Conservation (phyloP, 179 eudicot species). For the Sideroxylon spinosum region DNA sequence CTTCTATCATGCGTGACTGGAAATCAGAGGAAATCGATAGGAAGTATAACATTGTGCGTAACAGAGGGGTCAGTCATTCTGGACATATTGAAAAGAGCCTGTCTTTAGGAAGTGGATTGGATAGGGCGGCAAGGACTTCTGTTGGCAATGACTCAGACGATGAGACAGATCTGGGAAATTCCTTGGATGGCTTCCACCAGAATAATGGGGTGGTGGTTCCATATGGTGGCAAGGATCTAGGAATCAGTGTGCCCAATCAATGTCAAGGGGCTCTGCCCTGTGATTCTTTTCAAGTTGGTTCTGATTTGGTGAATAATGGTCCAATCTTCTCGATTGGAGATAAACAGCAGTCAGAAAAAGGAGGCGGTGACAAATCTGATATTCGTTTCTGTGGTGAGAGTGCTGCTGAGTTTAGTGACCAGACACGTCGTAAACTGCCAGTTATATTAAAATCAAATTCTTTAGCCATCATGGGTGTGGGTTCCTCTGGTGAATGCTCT, state of each 20-base stretch:
- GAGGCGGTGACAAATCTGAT: slow-evolving; percentile 28
- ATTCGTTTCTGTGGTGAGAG: slow-evolving; percentile 27
- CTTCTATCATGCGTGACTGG: slow-evolving; percentile 31
- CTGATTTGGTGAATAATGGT: slow-evolving; percentile 36
- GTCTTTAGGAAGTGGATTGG: slow-evolving; percentile 68
- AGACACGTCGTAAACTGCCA: slow-evolving; percentile 29
- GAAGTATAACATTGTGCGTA: slow-evolving; percentile 29
- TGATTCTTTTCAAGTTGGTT: slow-evolving; percentile 36
- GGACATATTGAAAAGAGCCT: slow-evolving; percentile 47
- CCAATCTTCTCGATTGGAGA: slow-evolving; percentile 44
- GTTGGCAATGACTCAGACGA: slow-evolving; percentile 44
- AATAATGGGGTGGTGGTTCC: slow-evolving; percentile 22
- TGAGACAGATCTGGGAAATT: slow-evolving; percentile 37
- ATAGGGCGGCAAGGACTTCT: slow-evolving; percentile 35
- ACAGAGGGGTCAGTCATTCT: slow-evolving; percentile 26
- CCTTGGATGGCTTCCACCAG: slow-evolving; percentile 40
- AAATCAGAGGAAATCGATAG: slow-evolving; percentile 53
- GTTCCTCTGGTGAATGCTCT: slow-evolving; percentile 26
- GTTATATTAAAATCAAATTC: slow-evolving; percentile 56
- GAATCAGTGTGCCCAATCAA: slow-evolving; percentile 32
- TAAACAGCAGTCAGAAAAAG: slow-evolving; percentile 36
- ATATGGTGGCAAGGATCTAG: slow-evolving; percentile 26
- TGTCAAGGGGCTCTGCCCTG: slow-evolving; percentile 34
- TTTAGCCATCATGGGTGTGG: slow-evolving; percentile 41
- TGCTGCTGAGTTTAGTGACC: slow-evolving; percentile 26